Percentiles rank a stretch among this genome's conserved stretches.
Conservation (phyloP, 177 flowering plant species). For the Vitis hybrid region DNA sequence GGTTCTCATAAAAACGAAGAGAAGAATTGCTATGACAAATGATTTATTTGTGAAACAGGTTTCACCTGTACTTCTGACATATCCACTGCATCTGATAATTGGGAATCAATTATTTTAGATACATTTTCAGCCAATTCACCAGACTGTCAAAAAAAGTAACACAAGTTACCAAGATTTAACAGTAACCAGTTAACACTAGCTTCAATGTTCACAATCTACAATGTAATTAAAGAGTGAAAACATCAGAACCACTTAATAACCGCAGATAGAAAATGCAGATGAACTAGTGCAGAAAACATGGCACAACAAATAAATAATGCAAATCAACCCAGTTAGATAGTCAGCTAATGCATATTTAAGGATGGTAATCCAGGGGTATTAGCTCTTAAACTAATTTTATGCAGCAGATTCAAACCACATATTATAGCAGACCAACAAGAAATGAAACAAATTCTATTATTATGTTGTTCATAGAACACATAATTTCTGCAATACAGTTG, state of each 20-base stretch:
- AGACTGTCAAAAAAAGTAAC: slow-evolving; percentile 44
- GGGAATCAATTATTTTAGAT: slow-evolving; percentile 82
- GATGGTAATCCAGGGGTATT: not conserved
- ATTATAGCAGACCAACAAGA: not conserved
- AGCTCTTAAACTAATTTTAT: not conserved
- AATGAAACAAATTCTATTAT: not conserved
- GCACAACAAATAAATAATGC: not conserved
- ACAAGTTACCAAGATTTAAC: not conserved
- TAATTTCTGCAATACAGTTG: not conserved
- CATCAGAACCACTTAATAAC: not conserved
- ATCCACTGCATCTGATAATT: slow-evolving; percentile 67
- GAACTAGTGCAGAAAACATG: slow-evolving; percentile 3
- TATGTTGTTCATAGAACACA: not conserved
- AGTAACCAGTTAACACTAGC: not conserved
- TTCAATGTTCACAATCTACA: not conserved
- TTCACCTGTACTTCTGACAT: slow-evolving; percentile 97
- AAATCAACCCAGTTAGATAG: not conserved
- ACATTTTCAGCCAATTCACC: slow-evolving; percentile 95
- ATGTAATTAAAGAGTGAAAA: not conserved
- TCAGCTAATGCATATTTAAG: not conserved
- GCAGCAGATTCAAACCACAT: not conserved
- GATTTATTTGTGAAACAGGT: slow-evolving; percentile 1
- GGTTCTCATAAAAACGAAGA: slow-evolving; percentile 1
- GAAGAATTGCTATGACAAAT: not conserved
- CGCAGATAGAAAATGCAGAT: not conserved